phyloP scores from a whole-genome alignment of 192 early-diverging fungal species.

The Diversispora epigaea region DNA sequence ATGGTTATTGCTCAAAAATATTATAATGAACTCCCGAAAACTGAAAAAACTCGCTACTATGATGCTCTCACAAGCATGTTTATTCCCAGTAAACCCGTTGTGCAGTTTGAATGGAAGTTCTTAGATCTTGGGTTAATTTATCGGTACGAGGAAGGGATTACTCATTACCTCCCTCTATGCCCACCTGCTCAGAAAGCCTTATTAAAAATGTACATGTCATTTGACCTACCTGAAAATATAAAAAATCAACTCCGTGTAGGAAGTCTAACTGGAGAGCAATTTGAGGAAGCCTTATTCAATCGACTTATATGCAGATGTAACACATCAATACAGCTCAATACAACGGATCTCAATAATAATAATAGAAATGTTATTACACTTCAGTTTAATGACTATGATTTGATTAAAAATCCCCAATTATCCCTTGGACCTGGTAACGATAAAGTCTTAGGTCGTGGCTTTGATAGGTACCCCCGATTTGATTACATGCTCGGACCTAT shows the following conservation, averaged over 20 bases:
- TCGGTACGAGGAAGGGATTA: constrained; percentile 32
- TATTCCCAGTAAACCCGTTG: constrained; percentile 18
- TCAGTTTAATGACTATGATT: constrained; percentile 30
- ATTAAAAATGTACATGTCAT: constrained; percentile 36
- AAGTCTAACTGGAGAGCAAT: constrained; percentile 28
- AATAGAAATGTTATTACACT: constrained; percentile 16
- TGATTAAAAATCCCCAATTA: neutral
- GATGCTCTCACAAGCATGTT: constrained; percentile 34
- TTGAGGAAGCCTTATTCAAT: constrained; percentile 35
- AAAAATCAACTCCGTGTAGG: constrained; percentile 26
- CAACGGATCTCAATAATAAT: constrained; percentile 37
- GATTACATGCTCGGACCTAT: constrained; percentile 38
- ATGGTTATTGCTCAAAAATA: constrained; percentile 11
- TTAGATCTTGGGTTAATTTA: too few species aligned
- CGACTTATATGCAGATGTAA: constrained; percentile 19
- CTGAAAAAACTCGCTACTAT: constrained; percentile 21
- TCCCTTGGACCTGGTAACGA: constrained; percentile 35
- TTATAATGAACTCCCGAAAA: neutral
- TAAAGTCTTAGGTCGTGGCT: constrained; percentile 32
- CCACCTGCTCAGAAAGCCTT: constrained; percentile 35
- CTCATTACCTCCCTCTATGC: constrained; percentile 34
- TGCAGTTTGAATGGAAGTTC: constrained; percentile 38
- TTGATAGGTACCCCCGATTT: constrained; percentile 38
- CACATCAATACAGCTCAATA: constrained; percentile 29
- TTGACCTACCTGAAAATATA: constrained; percentile 30